phyloP scores from a whole-genome alignment of 768 basidiomycete species.

The Mycena haematopus region DNA sequence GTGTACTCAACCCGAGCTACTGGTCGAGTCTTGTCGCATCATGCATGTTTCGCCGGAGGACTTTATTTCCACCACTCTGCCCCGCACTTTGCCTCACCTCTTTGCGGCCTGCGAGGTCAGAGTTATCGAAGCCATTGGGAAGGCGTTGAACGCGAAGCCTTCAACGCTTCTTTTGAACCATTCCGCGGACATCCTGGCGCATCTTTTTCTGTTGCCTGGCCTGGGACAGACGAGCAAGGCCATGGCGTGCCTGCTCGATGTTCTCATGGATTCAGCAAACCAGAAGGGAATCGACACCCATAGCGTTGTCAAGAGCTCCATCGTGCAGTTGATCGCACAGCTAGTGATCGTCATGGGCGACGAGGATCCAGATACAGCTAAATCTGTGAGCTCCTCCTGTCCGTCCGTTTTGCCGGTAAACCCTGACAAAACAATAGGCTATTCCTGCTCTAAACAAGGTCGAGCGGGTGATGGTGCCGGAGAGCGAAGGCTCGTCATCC shows the following conservation, averaged over 20 bases:
- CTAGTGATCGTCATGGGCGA: slow-evolving; percentile 83
- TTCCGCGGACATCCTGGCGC: slow-evolving; percentile 65
- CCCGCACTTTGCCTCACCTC: slow-evolving; percentile 70
- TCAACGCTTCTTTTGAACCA: slow-evolving; percentile 62
- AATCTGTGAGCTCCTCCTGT: slow-evolving; percentile 47
- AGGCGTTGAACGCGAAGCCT: slow-evolving; percentile 51
- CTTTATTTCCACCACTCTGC: slow-evolving; percentile 69
- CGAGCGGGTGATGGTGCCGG: slow-evolving; percentile 51
- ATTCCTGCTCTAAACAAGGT: slow-evolving; percentile 46
- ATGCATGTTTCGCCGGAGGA: slow-evolving; percentile 59
- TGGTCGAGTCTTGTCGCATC: slow-evolving; percentile 74
- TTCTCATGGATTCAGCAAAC: slow-evolving; percentile 57
- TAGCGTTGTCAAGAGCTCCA: slow-evolving; percentile 67
- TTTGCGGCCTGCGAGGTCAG: slow-evolving; percentile 66
- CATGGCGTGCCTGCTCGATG: slow-evolving; percentile 64
- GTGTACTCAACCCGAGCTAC: slow-evolving; percentile 59
- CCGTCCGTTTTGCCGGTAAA: neutral
- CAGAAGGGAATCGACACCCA: slow-evolving; percentile 47
- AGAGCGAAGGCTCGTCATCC: slow-evolving; percentile 33
- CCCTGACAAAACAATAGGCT: slow-evolving; percentile 36
- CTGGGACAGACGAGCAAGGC: slow-evolving; percentile 62
- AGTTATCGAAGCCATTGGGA: slow-evolving; percentile 67
- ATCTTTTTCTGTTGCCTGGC: slow-evolving; percentile 66
- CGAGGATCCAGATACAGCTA: slow-evolving; percentile 52
- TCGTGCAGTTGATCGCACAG: slow-evolving; percentile 74